These are phyloP conservation scores for Oryza glaberrima DNA, from an alignment of 176 grass and related monocot genomes.

Conservation along the genomic window DNA sequence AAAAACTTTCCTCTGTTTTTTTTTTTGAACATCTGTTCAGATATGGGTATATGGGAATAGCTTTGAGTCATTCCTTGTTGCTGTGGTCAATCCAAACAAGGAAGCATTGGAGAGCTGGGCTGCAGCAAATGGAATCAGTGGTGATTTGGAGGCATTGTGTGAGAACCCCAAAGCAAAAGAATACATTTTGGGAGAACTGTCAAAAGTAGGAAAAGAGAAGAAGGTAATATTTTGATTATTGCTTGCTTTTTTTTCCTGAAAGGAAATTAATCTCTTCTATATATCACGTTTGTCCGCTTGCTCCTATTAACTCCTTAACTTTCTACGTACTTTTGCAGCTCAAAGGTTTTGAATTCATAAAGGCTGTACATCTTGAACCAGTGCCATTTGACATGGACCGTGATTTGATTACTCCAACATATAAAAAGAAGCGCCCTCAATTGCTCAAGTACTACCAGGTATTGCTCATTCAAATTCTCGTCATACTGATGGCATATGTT, in stretches of 20 bases:
- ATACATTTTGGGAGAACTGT: constrained; percentile 67
- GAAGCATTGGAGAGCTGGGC: constrained; percentile 75
- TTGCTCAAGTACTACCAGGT: constrained; percentile 92
- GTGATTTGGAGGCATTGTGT: constrained; percentile 69
- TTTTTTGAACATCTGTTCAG: constrained; percentile 46
- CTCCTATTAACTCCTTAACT: constrained; percentile 11
- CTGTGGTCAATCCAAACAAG: constrained; percentile 79
- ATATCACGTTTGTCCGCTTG: background rate
- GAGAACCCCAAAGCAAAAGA: constrained; percentile 76
- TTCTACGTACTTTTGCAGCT: constrained; percentile 57
- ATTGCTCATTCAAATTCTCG: constrained; percentile 8
- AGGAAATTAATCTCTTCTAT: background rate
- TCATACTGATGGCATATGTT: background rate
- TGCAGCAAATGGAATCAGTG: constrained; percentile 56
- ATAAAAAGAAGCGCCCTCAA: constrained; percentile 84
- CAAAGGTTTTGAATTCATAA: constrained; percentile 90
- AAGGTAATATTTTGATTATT: constrained; percentile 57
- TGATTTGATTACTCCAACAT: constrained; percentile 88
- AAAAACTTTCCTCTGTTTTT: constrained; percentile 7
- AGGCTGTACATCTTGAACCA: constrained; percentile 75
- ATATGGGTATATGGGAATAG: constrained; percentile 96
- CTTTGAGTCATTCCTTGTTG: constrained; percentile 86
- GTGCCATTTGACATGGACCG: constrained; percentile 80
- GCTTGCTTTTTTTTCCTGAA: constrained; percentile 7
- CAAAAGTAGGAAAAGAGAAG: constrained; percentile 73